phyloP scores from a whole-genome alignment of 2,329 filamentous ascomycete genomes.

The Periglandula ipomoeae region DNA sequence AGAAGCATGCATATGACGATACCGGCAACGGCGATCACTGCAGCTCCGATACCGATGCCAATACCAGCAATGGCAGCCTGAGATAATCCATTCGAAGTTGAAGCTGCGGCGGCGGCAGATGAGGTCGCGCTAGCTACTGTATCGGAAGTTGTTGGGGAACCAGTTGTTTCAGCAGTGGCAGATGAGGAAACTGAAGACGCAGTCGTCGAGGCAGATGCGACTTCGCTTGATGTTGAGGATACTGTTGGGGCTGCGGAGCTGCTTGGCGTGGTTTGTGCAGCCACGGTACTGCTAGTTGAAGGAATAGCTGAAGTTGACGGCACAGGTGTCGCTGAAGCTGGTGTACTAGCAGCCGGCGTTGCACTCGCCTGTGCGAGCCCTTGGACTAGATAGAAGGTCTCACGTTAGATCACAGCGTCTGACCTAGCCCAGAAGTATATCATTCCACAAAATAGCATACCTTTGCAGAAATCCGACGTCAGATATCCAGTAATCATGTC shows the following conservation, averaged over 20 bases:
- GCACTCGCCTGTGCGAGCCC: background rate
- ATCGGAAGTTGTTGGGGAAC: slow-evolving; percentile 4
- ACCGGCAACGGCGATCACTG: slow-evolving; percentile 29
- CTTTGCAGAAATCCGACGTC: slow-evolving; percentile 13
- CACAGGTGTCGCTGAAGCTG: background rate
- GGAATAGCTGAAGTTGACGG: background rate
- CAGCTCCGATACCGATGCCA: slow-evolving; percentile 35
- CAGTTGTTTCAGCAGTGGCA: slow-evolving; percentile 4
- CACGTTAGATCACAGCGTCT: too few relatives aligned
- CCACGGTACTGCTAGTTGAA: background rate
- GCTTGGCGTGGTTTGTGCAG: background rate
- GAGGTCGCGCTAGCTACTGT: slow-evolving; percentile 8
- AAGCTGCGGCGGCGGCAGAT: slow-evolving; percentile 4
- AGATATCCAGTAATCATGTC: slow-evolving; percentile 14
- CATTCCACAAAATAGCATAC: too few relatives aligned
- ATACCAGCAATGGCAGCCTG: slow-evolving; percentile 39
- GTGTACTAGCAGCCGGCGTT: background rate
- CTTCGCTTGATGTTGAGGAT: background rate
- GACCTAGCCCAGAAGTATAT: too few relatives aligned
- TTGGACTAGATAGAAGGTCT: background rate
- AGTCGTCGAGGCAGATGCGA: background rate
- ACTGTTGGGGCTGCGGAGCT: background rate
- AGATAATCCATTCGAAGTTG: slow-evolving; percentile 23
- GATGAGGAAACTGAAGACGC: background rate
- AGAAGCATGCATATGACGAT: slow-evolving; percentile 31